A percentile compares a stretch with the other conserved stretches of the same genome.
Evolutionary conservation across 495 filamentous ascomycete genomes (phyloP).

Genomic region (Annulohypoxylon maeteangense): DNA sequence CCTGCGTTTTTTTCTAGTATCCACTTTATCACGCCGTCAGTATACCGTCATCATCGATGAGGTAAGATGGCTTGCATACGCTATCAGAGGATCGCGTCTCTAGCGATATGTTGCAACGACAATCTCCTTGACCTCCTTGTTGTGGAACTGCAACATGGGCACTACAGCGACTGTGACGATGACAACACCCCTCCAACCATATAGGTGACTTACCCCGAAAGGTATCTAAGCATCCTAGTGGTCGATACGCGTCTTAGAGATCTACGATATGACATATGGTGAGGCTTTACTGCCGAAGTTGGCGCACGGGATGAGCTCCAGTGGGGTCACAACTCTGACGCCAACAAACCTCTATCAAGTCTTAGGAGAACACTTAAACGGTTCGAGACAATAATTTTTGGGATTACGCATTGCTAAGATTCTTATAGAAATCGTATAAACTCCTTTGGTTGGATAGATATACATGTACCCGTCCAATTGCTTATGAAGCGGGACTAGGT

Average conservation of each 20-base stretch:
- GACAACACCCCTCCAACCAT: background rate
- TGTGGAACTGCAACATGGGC: conserved; percentile 16
- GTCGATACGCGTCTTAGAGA: background rate
- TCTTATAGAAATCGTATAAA: background rate
- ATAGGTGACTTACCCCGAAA: background rate
- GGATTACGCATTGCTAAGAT: background rate
- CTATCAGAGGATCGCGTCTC: background rate
- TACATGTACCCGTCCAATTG: conserved; percentile 15
- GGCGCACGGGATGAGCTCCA: conserved; percentile 1
- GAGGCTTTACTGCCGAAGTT: conserved; percentile 2
- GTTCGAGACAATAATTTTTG: background rate
- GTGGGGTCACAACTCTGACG: background rate
- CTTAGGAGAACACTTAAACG: background rate
- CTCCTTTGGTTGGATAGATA: background rate
- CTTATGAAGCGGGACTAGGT: conserved; percentile 11
- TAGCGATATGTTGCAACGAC: conserved; percentile 2
- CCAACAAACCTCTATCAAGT: background rate
- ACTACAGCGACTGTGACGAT: conserved; percentile 8
- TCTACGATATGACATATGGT: conserved; percentile 12
- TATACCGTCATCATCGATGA: conserved; percentile 36
- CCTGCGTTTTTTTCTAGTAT: conserved; percentile 30
- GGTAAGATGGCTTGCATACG: conserved; percentile 31
- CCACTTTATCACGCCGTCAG: conserved; percentile 38
- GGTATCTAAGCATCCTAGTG: background rate
- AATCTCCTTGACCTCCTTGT: background rate